These are phyloP conservation scores for Pythium dissotocum DNA, from an alignment of 352 stramenopile species.

Conservation along the genomic window DNA sequence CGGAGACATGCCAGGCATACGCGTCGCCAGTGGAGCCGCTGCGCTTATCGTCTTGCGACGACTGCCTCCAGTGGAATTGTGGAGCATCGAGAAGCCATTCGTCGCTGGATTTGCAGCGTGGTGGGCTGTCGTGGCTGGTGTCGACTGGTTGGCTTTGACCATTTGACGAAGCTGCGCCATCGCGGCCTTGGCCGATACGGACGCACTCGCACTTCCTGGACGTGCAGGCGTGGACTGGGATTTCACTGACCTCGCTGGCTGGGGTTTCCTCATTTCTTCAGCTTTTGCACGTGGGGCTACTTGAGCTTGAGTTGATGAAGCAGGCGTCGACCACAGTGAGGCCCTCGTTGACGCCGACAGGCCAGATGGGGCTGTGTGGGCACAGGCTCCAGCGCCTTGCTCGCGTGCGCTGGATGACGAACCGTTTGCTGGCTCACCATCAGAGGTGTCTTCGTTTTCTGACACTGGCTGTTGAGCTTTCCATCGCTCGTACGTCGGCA, in stretches of 20 bases:
- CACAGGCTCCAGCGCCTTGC: not conserved
- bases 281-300: not conserved
- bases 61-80: conserved; percentile 10
- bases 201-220: conserved; percentile 2
- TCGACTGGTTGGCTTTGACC: conserved; percentile 17
- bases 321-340: conserved; percentile 15
- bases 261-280: not conserved
- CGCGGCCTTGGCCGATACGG: conserved; percentile 11
- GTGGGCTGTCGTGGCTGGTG: conserved; percentile 7
- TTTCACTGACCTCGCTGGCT: not conserved
- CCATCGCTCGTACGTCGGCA: conserved; percentile 33
- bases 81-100: conserved; percentile 14
- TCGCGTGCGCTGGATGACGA: not conserved
- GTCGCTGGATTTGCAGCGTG: not conserved
- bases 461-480: conserved; percentile 16
- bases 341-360: conserved; percentile 8
- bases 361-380: not conserved
- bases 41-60: conserved; percentile 17
- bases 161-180: conserved; percentile 25
- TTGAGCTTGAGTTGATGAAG: not conserved
- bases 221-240: not conserved
- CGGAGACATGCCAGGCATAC: conserved; percentile 12
- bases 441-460: not conserved
- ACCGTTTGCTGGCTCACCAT: not conserved
- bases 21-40: not conserved